phyloP scores from a whole-genome alignment of 1,284 basidiomycete species.

The Erythrobasidium hasegawianum region DNA sequence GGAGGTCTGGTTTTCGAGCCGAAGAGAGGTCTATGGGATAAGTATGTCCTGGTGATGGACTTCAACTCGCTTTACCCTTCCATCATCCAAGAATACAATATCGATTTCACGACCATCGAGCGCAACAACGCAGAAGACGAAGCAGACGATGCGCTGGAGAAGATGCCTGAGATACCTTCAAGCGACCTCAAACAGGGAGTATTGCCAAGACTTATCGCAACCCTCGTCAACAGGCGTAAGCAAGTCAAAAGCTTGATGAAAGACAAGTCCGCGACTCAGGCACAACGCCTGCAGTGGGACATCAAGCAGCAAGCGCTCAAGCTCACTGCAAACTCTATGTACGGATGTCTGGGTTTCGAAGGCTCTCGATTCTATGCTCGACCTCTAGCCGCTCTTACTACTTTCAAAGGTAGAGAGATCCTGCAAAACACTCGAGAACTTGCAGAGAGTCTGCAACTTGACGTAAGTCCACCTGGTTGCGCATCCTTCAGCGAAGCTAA shows the following conservation, averaged over 20 bases:
- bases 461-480: constrained; percentile 57
- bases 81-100: constrained; percentile 99
- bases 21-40: constrained; percentile 94
- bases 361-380: constrained; percentile 96
- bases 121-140: constrained; percentile 47
- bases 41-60: constrained; percentile 97
- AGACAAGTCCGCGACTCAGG: constrained; percentile 68
- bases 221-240: constrained; percentile 80
- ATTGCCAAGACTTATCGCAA: constrained; percentile 90
- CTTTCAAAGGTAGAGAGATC: constrained; percentile 97
- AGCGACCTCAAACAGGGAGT: constrained; percentile 75
- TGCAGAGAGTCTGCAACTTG: constrained; percentile 81
- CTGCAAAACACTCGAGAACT: constrained; percentile 88
- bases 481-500: background rate
- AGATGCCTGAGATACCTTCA: constrained; percentile 82
- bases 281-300: constrained; percentile 85
- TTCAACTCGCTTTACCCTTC: constrained; percentile 99
- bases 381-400: constrained; percentile 91
- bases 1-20: constrained; percentile 98
- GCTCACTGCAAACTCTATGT: constrained; percentile 99
- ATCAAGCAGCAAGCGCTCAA: constrained; percentile 97
- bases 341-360: constrained; percentile 97
- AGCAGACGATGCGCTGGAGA: constrained; percentile 68
- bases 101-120: constrained; percentile 96
- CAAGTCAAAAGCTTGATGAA: constrained; percentile 96